Evolutionary conservation across 805 yeast species (phyloP), one percentile per base, ranked within the genome.

Genomic region (Hanseniaspora nectarophila): DNA sequence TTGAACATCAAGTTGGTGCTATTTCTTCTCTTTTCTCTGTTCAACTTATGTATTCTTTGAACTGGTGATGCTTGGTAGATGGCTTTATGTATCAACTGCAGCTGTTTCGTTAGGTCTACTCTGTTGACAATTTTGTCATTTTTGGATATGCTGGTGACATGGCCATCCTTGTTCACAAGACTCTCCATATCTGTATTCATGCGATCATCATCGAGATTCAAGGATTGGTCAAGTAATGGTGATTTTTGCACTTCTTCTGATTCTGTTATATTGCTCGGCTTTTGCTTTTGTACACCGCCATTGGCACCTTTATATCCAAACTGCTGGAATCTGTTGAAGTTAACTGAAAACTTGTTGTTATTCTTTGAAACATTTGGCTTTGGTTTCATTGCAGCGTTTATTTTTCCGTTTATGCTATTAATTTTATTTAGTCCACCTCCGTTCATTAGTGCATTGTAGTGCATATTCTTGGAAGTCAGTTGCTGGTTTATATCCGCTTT

Each of bases 11-110:
- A 10, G 18, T 37, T 35, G 9, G 21, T 29, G 23, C 29, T 45
- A 35, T 26, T 45, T n/a, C 31, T 34, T 45, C 34, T 42, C 9
- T 21, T 38, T 29, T 18, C 24, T 37, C 10, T 31, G 16, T 21
- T 29, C 15, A 29, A 12, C 20, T 39, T 26, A 9, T 37, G 44
- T 38, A 38, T 31, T 21, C 33, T 38, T 20, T 47, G 45, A 7
- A 47, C 51, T 20, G 51, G 51, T 9, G 51, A 39, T 21, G 26
- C 28, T 13, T 38, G 51, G 7, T 47, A 31, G 5, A 47, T 47
- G 21, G 42, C 38, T n/a, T 31, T 31, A 31, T 47, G 38, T 10
- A 47, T 39, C 18, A 38, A 10, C 10, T 38, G 39, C 5, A 47
- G 10, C 31, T 28, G 56, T 6, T 26, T 35, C 34, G 40, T 39